Evolutionary conservation across 2,329 filamentous ascomycete genomes (phyloP), one percentile per base, ranked within the genome.

Genomic region (Fusarium tuaranense): DNA sequence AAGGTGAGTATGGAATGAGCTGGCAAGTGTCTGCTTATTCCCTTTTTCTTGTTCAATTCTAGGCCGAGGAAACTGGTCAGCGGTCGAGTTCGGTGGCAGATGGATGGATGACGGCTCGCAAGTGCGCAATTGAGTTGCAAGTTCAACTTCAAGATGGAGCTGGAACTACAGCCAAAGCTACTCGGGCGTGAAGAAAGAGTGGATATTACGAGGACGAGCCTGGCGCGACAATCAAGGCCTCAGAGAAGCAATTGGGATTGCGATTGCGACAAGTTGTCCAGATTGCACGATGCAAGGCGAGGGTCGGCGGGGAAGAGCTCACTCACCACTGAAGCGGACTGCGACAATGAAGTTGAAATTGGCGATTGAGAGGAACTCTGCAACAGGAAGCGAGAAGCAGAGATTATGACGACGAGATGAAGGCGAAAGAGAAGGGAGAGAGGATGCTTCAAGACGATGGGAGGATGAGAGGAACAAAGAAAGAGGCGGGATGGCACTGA

Each of bases 11-110:
- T 65, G 69, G 70, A 73, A 78, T 70, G 74, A 78, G 69, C 72
- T 70, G 77, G 74, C 71, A 68, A 79, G 76, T 77, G 73, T 75
- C 70, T 76, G 70, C 71, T 76, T 78, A 71, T 75, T 77, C 74
- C 67, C 63, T 65, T 69, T 38, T 64, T 58, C 48, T 71, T 72
- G 69, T 76, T 79, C 73, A 78, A 72, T 76, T 79, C 77, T 79
- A 68, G 39, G 48, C n/a, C 5, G 62, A 46, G 44, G 38, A 44
- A 51, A 64, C 63, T 60, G 51, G 68, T 78, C 74, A 78, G 76
- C 71, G 51, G 51, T 32, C 67, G 66, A 51, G 55, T 34, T 67
- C 36, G 62, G 55, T 32, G 68, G 74, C 55, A 30, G 12, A 51
- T 51, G 25, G 46, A 51, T 51, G 46, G 46, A 51, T 18, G 62